phyloP scores from a whole-genome alignment of 345 rosid species.

The Leavenworthia alabamica region DNA sequence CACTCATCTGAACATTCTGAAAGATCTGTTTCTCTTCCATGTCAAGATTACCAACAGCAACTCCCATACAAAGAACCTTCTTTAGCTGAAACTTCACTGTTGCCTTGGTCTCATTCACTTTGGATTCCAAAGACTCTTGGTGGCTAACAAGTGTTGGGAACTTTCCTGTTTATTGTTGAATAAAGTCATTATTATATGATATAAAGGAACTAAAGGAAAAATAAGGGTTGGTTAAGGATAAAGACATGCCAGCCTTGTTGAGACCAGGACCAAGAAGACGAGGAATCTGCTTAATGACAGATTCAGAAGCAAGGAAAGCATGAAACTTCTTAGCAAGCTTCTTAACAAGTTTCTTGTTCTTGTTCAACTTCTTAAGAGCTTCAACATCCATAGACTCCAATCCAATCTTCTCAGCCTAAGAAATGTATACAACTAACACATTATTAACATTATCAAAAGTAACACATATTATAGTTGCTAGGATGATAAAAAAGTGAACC shows the following conservation, averaged over 20 bases:
- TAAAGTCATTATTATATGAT: background rate
- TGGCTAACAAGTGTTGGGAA: constrained; percentile 73
- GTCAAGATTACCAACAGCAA: constrained; percentile 57
- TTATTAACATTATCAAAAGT: background rate
- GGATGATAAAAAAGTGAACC: constrained; percentile 33
- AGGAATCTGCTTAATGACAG: too few species aligned
- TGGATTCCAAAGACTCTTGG: constrained; percentile 65
- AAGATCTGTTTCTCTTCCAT: constrained; percentile 85
- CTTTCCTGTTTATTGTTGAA: constrained; percentile 46
- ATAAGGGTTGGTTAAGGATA: background rate
- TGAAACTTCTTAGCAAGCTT: constrained; percentile 76
- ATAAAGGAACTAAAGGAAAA: background rate
- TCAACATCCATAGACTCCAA: constrained; percentile 72
- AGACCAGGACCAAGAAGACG: constrained; percentile 81
- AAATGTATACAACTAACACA: background rate
- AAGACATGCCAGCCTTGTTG: constrained; percentile 90
- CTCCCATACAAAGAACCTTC: too few species aligned
- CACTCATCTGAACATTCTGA: constrained; percentile 77
- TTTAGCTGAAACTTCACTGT: too few species aligned
- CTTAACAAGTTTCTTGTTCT: constrained; percentile 77
- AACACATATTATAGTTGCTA: too few species aligned
- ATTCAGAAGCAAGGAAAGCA: constrained; percentile 74
- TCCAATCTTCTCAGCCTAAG: constrained; percentile 66
- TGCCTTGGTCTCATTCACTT: too few species aligned
- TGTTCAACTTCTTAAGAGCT: constrained; percentile 65